Evolutionary conservation across 805 yeast species (phyloP).

Genomic region (Helenozyma rhizophorensis): DNA sequence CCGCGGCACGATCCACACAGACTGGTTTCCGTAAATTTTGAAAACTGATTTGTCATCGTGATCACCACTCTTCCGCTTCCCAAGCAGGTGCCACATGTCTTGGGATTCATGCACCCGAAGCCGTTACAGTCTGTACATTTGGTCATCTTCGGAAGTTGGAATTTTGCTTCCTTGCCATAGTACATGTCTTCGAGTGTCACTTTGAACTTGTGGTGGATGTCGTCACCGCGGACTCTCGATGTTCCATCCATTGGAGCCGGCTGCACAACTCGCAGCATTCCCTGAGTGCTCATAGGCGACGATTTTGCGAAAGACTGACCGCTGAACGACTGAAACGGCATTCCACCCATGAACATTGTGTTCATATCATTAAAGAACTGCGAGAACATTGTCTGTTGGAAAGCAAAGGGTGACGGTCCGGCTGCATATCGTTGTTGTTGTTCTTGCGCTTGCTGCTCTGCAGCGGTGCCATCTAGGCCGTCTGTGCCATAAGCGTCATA

Average conservation of each 20-base stretch:
- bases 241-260: conserved; percentile 10
- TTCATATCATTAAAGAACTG: conserved; percentile 34
- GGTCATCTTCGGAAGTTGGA: conserved; percentile 49
- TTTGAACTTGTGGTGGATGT: conserved; percentile 49
- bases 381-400: conserved; percentile 23
- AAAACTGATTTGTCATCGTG: conserved; percentile 38
- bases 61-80: conserved; percentile 48
- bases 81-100: conserved; percentile 33
- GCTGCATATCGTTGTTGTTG: conserved; percentile 4
- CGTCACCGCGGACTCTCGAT: not conserved
- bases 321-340: conserved; percentile 2
- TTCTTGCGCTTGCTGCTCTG: conserved; percentile 1
- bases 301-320: conserved; percentile 4
- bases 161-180: conserved; percentile 51
- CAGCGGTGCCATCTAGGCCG: conserved; percentile 32
- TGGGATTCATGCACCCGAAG: conserved; percentile 42
- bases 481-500: conserved; percentile 53
- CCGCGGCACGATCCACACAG: conserved; percentile 34
- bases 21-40: conserved; percentile 32
- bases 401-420: conserved; percentile 6
- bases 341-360: conserved; percentile 17
- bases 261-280: conserved; percentile 3
- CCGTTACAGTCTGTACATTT: conserved; percentile 51
- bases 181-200: conserved; percentile 55
- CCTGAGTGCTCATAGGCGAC: conserved; percentile 1